Evolutionary conservation across 768 basidiomycete genomes (phyloP), one percentile per base, ranked within the genome.

Genomic region (Lentinula detonsa): DNA sequence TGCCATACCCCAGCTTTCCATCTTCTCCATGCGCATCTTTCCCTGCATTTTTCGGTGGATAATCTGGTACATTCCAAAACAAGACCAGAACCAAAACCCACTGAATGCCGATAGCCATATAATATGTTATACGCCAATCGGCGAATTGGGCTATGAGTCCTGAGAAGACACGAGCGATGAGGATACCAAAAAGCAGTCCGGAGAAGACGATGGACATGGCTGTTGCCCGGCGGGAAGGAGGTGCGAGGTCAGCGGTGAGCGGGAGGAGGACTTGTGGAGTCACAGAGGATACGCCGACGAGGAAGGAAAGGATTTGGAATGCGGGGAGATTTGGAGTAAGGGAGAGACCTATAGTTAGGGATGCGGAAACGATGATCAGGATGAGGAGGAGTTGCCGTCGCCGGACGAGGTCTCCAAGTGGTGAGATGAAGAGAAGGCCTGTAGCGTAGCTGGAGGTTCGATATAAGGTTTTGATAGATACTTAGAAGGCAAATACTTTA

Each of bases 341-440:
- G 0, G 88, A 81, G 1, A 94, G 78, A 0, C 89, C 92, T 53
- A 95, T 84, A 0, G 88, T 84, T 2, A 96, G 75, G 3, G 78
- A 67, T 0, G 81, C 79, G 0, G 86, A 83, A 21, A 81, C 51
- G 1, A 80, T 64, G 42, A 88, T 74, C 15, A 92, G 73, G 11
- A 78, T 61, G 28, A 95, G 76, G 35, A 89, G 78, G 0, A 96
- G 77, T 50, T 84, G 86, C 11, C 93, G 79, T 34, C 93, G 76
- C 18, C 89, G 87, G 31, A 93, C 80, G n/a, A 95, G 80, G 70
- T 96, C 93, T 5, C 94, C 93, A 0, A 93, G 76, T 1, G 94
- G 93, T 0, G 89, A 83, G 55, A 95, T 84, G 46, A 94, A 72
- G 4, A 94, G 70, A 6, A 93, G 78, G 1, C 91, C 91, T 8